Conservation (phyloP, 192 early-diverging fungal species). For the Phycomyces nitens region DNA sequence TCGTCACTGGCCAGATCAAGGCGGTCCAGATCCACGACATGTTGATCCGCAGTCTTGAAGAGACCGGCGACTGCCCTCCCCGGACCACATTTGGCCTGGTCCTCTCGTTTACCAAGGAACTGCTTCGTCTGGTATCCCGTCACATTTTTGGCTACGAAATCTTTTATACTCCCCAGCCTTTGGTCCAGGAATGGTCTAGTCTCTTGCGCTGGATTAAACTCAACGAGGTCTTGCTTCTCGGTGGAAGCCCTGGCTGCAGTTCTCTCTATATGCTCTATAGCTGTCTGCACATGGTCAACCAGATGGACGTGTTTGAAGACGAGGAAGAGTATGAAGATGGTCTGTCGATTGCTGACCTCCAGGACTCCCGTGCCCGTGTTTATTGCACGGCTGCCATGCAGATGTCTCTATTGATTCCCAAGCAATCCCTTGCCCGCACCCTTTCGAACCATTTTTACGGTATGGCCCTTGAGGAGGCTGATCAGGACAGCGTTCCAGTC, state of each 20-base stretch:
- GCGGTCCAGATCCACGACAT: conserved; percentile 14
- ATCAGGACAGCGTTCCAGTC: neutral
- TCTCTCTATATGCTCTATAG: conserved; percentile 16
- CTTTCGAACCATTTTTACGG: conserved; percentile 20
- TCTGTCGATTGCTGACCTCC: neutral
- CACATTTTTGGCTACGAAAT: conserved; percentile 29
- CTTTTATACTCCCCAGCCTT: conserved; percentile 8
- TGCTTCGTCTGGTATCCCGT: conserved; percentile 13
- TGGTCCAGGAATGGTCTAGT: conserved; percentile 15
- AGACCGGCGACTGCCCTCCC: neutral
- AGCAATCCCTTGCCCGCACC: conserved; percentile 5
- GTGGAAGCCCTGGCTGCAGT: neutral
- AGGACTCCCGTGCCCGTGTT: conserved; percentile 8
- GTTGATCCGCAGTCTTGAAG: conserved; percentile 2
- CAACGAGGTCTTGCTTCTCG: conserved; percentile 19
- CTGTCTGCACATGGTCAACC: conserved; percentile 26
- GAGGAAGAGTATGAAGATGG: neutral
- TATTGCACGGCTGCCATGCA: conserved; percentile 33
- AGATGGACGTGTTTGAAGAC: conserved; percentile 22
- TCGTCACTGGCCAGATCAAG: conserved; percentile 7
- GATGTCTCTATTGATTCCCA: conserved; percentile 18
- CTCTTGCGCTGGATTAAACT: conserved; percentile 25
- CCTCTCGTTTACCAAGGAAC: conserved; percentile 11
- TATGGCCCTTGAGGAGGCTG: conserved; percentile 3
- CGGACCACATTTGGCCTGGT: neutral